Base-by-base conservation (phyloP, 257 asterid species). In the Primulina eburnea region DNA sequence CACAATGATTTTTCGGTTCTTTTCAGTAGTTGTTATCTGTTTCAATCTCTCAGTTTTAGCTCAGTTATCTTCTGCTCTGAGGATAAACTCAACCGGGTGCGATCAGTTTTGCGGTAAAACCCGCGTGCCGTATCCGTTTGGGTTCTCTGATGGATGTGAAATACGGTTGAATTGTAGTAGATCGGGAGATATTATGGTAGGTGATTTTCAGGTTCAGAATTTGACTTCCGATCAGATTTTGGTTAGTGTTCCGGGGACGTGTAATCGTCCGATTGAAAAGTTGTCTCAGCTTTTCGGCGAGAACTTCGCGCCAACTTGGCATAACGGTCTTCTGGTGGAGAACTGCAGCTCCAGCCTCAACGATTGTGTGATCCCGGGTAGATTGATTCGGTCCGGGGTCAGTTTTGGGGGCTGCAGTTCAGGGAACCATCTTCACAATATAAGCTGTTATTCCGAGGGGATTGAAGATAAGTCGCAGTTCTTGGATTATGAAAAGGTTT, bases 81-180 rank as follows among this genome's bases (percentile, higher is more conserved):
- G 7, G 62, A 29, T 14, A 68, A 74, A 70, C 32, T 32, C 68
- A 37, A 6, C 61, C 12, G 14, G 2, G 4, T 89, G 96, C 57
- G 1, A 63, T 62, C 85, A 53, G 18, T 6, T 2, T 6, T 85
- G 90, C 69, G 82, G 81, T 57, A 12, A 2, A 32, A 20, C 8
- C 9, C 60, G 2, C 17, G 82, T 92, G 9, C 82, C 74, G 2
- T 84, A 82, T 58, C 98, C 98, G 0, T 89, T 92, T 59, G 98
- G 98, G 4, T 87, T 92, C 80, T 76, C 89, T 0, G 56, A 73
- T 0, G 82, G 78, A 6, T 87, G 92, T 37, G 6, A 21, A 26
- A 88, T 92, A 78, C 84, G 40, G 73, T 71, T 92, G 62, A 33
- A 78, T 43, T 87, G 92, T 43, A 70, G 73, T 59, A 21, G 9